A percentile compares a stretch with the other conserved stretches of the same genome.
These are phyloP conservation scores for Flaveria ramosissima DNA, from an alignment of 129 eudicot genomes.

Conservation along the genomic window DNA sequence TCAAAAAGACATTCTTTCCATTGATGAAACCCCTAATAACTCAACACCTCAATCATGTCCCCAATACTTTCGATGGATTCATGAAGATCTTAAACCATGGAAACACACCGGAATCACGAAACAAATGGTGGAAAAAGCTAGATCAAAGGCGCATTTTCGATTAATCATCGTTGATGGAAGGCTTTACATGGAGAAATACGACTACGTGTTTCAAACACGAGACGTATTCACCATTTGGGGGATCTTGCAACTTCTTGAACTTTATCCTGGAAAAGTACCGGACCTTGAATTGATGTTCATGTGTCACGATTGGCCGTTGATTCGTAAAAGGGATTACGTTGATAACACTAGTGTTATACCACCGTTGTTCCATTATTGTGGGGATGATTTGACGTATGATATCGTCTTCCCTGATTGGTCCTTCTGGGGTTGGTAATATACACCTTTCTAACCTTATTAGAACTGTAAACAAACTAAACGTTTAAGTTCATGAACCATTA, in stretches of 20 bases:
- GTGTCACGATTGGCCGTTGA: constrained; percentile 65
- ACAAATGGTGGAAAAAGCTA: constrained; percentile 63
- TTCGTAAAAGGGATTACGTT: constrained; percentile 32
- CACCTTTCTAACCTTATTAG: neutral
- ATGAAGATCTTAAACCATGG: constrained; percentile 89
- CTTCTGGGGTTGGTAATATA: constrained; percentile 95
- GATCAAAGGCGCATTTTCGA: constrained; percentile 54
- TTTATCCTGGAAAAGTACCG: constrained; percentile 77
- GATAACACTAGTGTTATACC: constrained; percentile 40
- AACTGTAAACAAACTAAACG: too few species aligned
- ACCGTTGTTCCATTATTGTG: constrained; percentile 83
- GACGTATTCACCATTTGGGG: constrained; percentile 88
- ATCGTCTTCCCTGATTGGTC: constrained; percentile 97
- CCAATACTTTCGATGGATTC: constrained; percentile 86
- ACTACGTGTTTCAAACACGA: constrained; percentile 67
- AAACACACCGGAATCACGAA: constrained; percentile 62
- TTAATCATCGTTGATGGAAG: constrained; percentile 61
- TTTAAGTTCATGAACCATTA: too few species aligned
- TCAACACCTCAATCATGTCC: constrained; percentile 49
- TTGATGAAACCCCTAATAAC: neutral
- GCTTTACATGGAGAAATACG: constrained; percentile 55
- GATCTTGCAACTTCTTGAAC: constrained; percentile 64
- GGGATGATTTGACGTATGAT: constrained; percentile 62
- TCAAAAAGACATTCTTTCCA: constrained; percentile 20
- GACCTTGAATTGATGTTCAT: constrained; percentile 78